Conservation (phyloP, 2,329 filamentous ascomycete genomes). For the Colletotrichum noveboracense region DNA sequence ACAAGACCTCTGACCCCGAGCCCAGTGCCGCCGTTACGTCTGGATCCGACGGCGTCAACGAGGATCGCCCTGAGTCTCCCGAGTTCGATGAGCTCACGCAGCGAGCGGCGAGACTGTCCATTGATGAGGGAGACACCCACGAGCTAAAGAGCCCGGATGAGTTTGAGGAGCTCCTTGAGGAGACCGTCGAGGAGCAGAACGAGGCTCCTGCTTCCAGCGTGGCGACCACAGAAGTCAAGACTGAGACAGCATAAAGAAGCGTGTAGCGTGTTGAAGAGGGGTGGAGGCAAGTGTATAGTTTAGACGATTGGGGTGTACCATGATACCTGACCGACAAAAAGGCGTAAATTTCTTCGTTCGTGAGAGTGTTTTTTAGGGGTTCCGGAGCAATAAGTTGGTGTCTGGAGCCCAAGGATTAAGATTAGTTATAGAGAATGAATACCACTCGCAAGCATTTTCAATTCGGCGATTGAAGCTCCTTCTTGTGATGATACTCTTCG, state of each 20-base stretch:
- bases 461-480: background rate
- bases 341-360: slow-evolving; percentile 20
- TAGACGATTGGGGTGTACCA: slow-evolving; percentile 20
- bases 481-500: background rate
- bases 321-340: slow-evolving; percentile 23
- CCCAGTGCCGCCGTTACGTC: background rate
- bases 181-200: background rate
- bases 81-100: slow-evolving; percentile 5
- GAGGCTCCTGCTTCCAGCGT: background rate
- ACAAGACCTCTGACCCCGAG: slow-evolving; percentile 9
- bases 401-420: background rate
- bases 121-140: background rate
- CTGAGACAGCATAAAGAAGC: background rate
- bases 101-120: background rate
- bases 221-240: background rate
- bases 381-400: slow-evolving; percentile 12
- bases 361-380: slow-evolving; percentile 1
- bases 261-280: background rate
- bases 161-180: slow-evolving; percentile 15
- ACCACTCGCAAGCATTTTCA: background rate
- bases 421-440: slow-evolving; percentile 22
- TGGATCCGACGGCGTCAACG: background rate
- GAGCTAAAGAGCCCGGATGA: slow-evolving; percentile 20
- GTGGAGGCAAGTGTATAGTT: slow-evolving; percentile 10
- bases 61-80: background rate